Evolutionary conservation across 345 rosid species (phyloP), one percentile per base, ranked within the genome.

Genomic region (Sonneratia alba): DNA sequence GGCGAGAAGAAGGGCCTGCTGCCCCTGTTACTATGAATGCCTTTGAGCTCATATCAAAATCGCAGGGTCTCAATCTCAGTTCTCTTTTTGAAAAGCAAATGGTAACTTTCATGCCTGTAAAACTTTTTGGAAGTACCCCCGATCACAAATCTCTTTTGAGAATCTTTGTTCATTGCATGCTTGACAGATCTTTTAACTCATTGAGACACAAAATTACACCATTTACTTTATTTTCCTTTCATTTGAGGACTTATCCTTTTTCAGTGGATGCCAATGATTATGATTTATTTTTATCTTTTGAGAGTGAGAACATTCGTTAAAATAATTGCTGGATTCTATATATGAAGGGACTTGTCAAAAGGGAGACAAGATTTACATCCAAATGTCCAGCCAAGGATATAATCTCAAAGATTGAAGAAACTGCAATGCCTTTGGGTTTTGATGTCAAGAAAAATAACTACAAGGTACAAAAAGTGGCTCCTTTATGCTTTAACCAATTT

Each of bases 51-150:
- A 96, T 96, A 76, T 88, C 98, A 47, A 89, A 91, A 21, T 96
- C 98, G 36, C 99, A 87, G 80, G 96, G 99, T 77, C 98, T 96
- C 78, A 96, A 96, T 85, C 98, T 96, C 49, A 76, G 97, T 75
- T 77, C 85, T 65, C 92, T 96, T 68, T 96, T 96, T 71, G 98
- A 96, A 84, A 96, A 96, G 83, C 93, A 89, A 86, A 89, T 89
- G 98, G 99, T 90, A 85, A 61, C 81, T 70, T 51, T 19, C 42
- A 70, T 43, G 36, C 21, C 51, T 15, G 22, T 59, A 64, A 42
- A 45, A 36, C 68, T 16, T 10, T 32, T 43, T 62, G 34, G 63
- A 57, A 9, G 9, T 40, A 55, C 10, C 5, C 61, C 7, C 55
- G 14, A 47, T 51, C 11, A 21, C 21, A 38, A 32, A 71, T 24